These are phyloP conservation scores for Cynara cardunculus DNA, from an alignment of 129 eudicot genomes.

Conservation along the genomic window DNA sequence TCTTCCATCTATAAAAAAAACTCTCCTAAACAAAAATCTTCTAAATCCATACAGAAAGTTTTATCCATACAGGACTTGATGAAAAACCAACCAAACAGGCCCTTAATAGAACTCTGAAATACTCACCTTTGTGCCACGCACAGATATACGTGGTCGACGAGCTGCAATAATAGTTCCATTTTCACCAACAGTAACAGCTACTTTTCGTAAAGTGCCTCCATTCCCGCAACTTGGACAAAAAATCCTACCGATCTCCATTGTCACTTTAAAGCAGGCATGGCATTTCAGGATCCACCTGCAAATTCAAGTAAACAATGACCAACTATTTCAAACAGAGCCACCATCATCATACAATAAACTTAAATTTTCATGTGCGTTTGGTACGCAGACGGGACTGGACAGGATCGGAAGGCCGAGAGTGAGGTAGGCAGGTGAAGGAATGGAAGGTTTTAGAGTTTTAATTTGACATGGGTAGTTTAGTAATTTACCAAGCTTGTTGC, in stretches of 20 bases:
- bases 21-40: too few relatives aligned
- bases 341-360: neutral
- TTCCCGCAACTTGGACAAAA: slow-evolving; percentile 95
- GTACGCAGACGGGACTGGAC: neutral
- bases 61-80: too few relatives aligned
- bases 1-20: too few relatives aligned
- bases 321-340: neutral
- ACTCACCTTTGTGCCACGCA: slow-evolving; percentile 88
- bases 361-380: neutral
- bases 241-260: slow-evolving; percentile 76
- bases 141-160: slow-evolving; percentile 69
- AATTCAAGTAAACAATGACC: slow-evolving; percentile 7
- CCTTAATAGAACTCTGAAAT: neutral
- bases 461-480: neutral
- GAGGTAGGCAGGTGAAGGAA: neutral
- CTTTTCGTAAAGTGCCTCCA: slow-evolving; percentile 93
- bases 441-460: neutral
- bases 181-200: slow-evolving; percentile 94
- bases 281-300: slow-evolving; percentile 91
- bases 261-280: slow-evolving; percentile 92
- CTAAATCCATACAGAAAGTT: too few relatives aligned
- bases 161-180: slow-evolving; percentile 76
- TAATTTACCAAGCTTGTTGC: neutral
- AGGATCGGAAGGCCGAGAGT: neutral
- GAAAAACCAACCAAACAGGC: too few relatives aligned